Evolutionary conservation across 2,329 filamentous ascomycete species (phyloP).

Genomic region (Xylaria sp.): DNA sequence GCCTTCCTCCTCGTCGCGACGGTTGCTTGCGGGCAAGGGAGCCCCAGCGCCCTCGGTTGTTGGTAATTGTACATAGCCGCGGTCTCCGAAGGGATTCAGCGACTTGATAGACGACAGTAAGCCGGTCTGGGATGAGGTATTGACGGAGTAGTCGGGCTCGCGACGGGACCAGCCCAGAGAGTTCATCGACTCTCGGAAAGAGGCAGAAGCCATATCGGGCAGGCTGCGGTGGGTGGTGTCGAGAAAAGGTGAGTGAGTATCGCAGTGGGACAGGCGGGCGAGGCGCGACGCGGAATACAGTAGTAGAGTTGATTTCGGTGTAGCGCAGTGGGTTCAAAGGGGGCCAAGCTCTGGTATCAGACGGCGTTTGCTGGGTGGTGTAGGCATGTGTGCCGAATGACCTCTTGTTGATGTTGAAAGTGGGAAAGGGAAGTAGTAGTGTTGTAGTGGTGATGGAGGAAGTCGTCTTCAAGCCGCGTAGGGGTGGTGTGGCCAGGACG

Average conservation of each 20-base stretch:
- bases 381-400: conserved; percentile 31
- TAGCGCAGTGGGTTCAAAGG: conserved; percentile 1
- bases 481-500: conserved; percentile 26
- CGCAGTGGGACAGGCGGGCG: conserved; percentile 4
- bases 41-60: conserved; percentile 83
- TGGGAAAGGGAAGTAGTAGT: conserved; percentile 21
- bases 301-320: conserved; percentile 15
- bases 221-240: not conserved
- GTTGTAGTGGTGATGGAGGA: conserved; percentile 32
- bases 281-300: not conserved
- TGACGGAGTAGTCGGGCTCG: conserved; percentile 76
- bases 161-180: conserved; percentile 93
- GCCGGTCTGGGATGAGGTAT: conserved; percentile 72
- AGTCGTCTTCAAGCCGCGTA: conserved; percentile 35
- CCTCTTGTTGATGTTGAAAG: conserved; percentile 17
- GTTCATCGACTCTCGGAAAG: conserved; percentile 94
- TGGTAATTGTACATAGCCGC: conserved; percentile 89
- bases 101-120: conserved; percentile 82
- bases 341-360: conserved; percentile 6
- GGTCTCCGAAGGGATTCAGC: conserved; percentile 83
- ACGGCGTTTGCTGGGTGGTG: conserved; percentile 21
- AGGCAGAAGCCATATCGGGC: conserved; percentile 75
- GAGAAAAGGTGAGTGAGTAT: conserved; percentile 1
- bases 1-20: conserved; percentile 92
- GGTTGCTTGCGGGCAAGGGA: conserved; percentile 80